Conservation (phyloP, 2,329 filamentous ascomycete genomes). For the Ophiostoma himal-ulmi region DNA sequence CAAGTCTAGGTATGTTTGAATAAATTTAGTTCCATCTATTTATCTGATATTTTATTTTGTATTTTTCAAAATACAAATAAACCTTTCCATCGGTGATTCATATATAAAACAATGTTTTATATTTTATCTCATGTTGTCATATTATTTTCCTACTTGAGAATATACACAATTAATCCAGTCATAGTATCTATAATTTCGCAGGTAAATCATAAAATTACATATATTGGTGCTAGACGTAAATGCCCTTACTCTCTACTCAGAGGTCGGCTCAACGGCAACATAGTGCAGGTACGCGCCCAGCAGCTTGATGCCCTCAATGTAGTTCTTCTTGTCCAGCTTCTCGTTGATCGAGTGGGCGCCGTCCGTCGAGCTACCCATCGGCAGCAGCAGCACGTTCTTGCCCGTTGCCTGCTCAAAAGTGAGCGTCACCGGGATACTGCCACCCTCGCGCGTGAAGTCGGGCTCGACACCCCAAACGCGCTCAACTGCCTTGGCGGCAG, state of each 20-base stretch:
- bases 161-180: too few relatives aligned
- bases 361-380: slow-evolving; percentile 96
- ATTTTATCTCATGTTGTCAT: too few relatives aligned
- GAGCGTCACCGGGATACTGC: slow-evolving; percentile 92
- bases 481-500: slow-evolving; percentile 92
- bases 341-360: slow-evolving; percentile 97
- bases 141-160: too few relatives aligned
- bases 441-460: slow-evolving; percentile 93
- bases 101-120: too few relatives aligned
- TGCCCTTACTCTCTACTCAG: slow-evolving; percentile 17
- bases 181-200: too few relatives aligned
- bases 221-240: background rate
- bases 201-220: background rate
- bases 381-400: slow-evolving; percentile 92
- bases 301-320: slow-evolving; percentile 96
- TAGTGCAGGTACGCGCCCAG: slow-evolving; percentile 94
- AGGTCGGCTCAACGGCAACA: slow-evolving; percentile 76
- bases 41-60: too few relatives aligned
- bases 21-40: too few relatives aligned
- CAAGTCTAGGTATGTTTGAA: too few relatives aligned
- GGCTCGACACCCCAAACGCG: slow-evolving; percentile 89
- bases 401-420: slow-evolving; percentile 96
- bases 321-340: slow-evolving; percentile 94
- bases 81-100: too few relatives aligned
- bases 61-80: too few relatives aligned